Evolutionary conservation across 148 eudicot genomes (phyloP), one percentile per base, ranked within the genome.

Genomic region (Silene latifolia): DNA sequence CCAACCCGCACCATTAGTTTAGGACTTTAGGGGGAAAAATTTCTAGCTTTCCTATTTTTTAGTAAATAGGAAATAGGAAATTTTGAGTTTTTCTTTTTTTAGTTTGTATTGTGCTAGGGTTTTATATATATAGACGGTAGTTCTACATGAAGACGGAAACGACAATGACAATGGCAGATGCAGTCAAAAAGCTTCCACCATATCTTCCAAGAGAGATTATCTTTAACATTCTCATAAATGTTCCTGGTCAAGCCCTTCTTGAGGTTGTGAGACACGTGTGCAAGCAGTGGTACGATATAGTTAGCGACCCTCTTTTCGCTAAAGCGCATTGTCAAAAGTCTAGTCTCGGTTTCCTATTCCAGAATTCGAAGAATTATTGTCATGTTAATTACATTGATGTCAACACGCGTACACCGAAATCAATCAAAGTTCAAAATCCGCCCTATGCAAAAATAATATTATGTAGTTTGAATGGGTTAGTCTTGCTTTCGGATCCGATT

Each of bases 241-340:
- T 73, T 17, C 59, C 68, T 14, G 59, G 59, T 14, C 18, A 44
- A 73, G 39, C 63, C 67, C 76, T 62, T 15, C 17, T 21, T 61
- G 19, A 73, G 21, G 20, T 46, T 7, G 48, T 73, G 76, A 73
- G 59, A 54, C 62, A 63, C 47, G 69, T 73, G 18, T 73, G 69
- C 69, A 62, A 46, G 58, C 42, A 73, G 69, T 63, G 58, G 69
- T 42, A 62, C 24, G 63, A 48, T 15, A 62, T 73, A 2, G 19
- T 73, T 2, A 14, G 1, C 23, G 59, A 62, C 58, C 59, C 68
- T 42, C 19, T 1, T 17, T 73, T 73, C 68, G 61, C 59, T 35
- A 23, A 21, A 7, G 7, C 20, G 18, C 76, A 73, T 8, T 27
- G n/a, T n/a, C n/a, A n/a, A n/a, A n/a, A n/a, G n/a, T n/a, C n/a